Conservation (phyloP, 2,329 filamentous ascomycete genomes). For the Zarea fungicola region DNA sequence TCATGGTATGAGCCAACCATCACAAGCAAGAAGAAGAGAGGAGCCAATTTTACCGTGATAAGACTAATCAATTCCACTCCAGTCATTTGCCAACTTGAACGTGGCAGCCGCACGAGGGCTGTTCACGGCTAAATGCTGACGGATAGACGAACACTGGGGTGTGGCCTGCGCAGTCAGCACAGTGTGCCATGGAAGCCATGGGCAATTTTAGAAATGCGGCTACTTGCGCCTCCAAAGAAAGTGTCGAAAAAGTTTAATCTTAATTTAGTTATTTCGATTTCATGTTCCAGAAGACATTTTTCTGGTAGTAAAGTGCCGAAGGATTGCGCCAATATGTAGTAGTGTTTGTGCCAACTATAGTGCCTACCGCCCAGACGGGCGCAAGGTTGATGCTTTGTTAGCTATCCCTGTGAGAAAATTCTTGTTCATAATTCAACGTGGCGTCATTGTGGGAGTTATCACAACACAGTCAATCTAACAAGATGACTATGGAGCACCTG, state of each 20-base stretch:
- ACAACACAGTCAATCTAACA: no score
- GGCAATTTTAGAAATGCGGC: slow-evolving; percentile 8
- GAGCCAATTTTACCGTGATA: neutral
- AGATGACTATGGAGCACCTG: no score
- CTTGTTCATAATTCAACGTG: no score
- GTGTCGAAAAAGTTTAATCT: neutral
- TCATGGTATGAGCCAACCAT: neutral
- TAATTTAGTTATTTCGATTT: neutral
- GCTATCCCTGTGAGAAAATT: no score
- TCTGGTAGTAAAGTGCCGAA: no score
- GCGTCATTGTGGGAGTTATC: no score
- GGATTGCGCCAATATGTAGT: no score
- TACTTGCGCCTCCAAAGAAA: neutral
- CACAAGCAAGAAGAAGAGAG: neutral
- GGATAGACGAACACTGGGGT: neutral
- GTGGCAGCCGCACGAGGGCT: slow-evolving; percentile 1
- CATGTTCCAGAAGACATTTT: neutral
- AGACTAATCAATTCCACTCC: no score
- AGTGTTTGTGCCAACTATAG: no score
- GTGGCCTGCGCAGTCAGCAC: slow-evolving; percentile 7
- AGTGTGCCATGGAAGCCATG: slow-evolving; percentile 1
- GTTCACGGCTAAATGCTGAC: slow-evolving; percentile 8
- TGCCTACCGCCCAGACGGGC: no score
- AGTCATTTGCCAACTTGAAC: neutral
- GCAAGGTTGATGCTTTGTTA: no score